Conservation (phyloP, 148 eudicot genomes). For the Hydrangea macrophylla region DNA sequence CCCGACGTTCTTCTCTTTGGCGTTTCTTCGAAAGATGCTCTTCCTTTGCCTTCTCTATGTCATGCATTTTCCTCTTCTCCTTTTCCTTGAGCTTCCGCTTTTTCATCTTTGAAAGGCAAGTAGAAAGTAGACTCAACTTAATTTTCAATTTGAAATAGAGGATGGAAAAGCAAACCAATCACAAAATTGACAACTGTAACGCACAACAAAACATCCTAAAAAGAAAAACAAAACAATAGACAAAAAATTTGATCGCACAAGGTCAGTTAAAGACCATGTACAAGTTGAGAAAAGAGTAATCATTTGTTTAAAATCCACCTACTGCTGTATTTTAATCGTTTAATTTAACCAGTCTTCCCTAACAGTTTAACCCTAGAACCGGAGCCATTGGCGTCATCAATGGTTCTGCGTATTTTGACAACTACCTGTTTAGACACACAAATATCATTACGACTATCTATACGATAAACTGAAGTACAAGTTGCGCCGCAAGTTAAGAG, state of each 20-base stretch:
- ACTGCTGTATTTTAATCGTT: background rate
- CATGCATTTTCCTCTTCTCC: slow-evolving; percentile 52
- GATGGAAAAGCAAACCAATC: background rate
- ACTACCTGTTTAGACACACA: too few species aligned
- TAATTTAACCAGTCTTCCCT: background rate
- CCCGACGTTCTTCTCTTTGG: slow-evolving; percentile 74
- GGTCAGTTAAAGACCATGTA: background rate
- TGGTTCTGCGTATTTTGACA: too few species aligned
- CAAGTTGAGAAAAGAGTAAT: too few species aligned
- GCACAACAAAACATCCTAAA: background rate
- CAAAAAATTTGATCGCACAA: background rate
- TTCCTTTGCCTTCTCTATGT: slow-evolving; percentile 58
- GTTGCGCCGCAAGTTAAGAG: too few species aligned
- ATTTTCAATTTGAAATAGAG: background rate
- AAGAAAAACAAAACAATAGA: background rate
- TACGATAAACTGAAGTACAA: too few species aligned
- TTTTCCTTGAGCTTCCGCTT: slow-evolving; percentile 54
- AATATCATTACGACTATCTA: too few species aligned
- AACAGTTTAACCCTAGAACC: too few species aligned
- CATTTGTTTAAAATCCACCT: background rate
- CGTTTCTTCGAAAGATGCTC: slow-evolving; percentile 60
- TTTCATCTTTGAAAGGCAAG: slow-evolving; percentile 46
- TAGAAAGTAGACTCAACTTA: background rate
- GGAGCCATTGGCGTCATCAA: too few species aligned
- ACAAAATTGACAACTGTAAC: background rate